A percentile compares a stretch with the other conserved stretches of the same genome.
phyloP scores from a whole-genome alignment of 2,329 filamentous ascomycete genomes.

The Bimuria novae-zelandiae region DNA sequence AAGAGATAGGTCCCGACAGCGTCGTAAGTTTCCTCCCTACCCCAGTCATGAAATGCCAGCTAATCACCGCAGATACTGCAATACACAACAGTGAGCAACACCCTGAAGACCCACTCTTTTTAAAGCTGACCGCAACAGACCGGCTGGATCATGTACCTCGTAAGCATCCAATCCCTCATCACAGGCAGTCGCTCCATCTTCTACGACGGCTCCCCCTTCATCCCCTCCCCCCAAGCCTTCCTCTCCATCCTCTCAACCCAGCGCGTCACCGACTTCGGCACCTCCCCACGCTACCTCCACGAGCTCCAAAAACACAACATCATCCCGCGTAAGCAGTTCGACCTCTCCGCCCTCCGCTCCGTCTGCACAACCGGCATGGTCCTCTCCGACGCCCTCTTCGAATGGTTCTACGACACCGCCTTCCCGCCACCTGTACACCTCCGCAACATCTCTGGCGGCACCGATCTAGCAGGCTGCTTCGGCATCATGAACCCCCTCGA shows the following conservation, averaged over 20 bases:
- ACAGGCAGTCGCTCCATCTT: slow-evolving; percentile 66
- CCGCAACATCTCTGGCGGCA: slow-evolving; percentile 76
- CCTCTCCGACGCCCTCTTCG: slow-evolving; percentile 73
- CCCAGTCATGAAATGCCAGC: not conserved
- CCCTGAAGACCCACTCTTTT: not conserved
- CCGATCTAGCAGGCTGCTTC: slow-evolving; percentile 73
- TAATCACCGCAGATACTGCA: slow-evolving; percentile 48
- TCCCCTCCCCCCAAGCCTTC: slow-evolving; percentile 68
- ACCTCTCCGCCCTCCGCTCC: slow-evolving; percentile 64
- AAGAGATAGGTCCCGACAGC: slow-evolving; percentile 50
- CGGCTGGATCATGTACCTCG: slow-evolving; percentile 84
- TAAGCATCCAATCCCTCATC: slow-evolving; percentile 62
- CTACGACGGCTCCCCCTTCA: slow-evolving; percentile 85
- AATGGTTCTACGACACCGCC: slow-evolving; percentile 76
- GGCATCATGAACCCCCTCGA: slow-evolving; percentile 68
- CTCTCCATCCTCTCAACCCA: slow-evolving; percentile 66
- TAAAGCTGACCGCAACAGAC: slow-evolving; percentile 24
- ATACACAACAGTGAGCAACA: slow-evolving; percentile 60
- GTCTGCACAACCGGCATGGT: slow-evolving; percentile 84
- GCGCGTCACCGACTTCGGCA: slow-evolving; percentile 72
- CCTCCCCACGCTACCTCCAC: slow-evolving; percentile 75
- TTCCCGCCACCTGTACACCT: slow-evolving; percentile 72
- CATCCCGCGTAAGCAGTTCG: slow-evolving; percentile 63
- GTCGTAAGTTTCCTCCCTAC: slow-evolving; percentile 30
- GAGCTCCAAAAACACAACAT: slow-evolving; percentile 70